Evolutionary conservation across 768 basidiomycete genomes (phyloP).

Genomic region (Pleurotus tuber-regium): DNA sequence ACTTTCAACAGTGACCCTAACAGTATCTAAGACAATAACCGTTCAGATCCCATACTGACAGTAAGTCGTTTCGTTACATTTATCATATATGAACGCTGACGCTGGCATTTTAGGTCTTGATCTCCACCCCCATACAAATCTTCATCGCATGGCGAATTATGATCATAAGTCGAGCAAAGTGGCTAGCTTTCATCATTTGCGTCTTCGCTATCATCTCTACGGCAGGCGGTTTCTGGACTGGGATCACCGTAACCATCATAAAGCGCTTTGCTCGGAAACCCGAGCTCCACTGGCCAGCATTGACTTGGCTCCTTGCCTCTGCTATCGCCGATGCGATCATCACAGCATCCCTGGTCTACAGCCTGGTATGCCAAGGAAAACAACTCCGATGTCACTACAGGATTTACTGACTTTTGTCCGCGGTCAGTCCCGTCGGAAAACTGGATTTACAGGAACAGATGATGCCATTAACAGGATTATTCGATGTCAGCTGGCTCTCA

Average conservation of each 20-base stretch:
- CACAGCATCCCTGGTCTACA: constrained; percentile 22
- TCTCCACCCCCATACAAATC: constrained; percentile 22
- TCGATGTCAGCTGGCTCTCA: constrained; percentile 19
- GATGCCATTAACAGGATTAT: constrained; percentile 35
- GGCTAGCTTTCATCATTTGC: constrained; percentile 12
- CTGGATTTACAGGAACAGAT: constrained; percentile 35
- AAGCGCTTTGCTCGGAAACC: constrained; percentile 13
- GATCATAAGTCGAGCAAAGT: constrained; percentile 12
- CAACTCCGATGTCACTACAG: too few relatives aligned
- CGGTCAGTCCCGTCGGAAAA: constrained; percentile 31
- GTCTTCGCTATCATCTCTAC: constrained; percentile 14
- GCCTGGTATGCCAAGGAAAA: constrained; percentile 35
- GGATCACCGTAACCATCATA: constrained; percentile 11
- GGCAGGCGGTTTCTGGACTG: constrained; percentile 20
- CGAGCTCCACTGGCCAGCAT: constrained; percentile 13
- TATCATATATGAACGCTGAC: not conserved
- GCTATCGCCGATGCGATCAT: constrained; percentile 18
- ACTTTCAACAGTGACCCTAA: not conserved
- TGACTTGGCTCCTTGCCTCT: constrained; percentile 33
- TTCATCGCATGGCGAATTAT: constrained; percentile 25
- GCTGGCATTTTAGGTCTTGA: constrained; percentile 7
- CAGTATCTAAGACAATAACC: too few relatives aligned
- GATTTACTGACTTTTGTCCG: too few relatives aligned
- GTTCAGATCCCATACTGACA: constrained; percentile 15
- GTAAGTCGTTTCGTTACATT: constrained; percentile 5